Evolutionary conservation across 2,329 filamentous ascomycete genomes (phyloP), one percentile per base, ranked within the genome.

Genomic region (Fusarium multiceps): DNA sequence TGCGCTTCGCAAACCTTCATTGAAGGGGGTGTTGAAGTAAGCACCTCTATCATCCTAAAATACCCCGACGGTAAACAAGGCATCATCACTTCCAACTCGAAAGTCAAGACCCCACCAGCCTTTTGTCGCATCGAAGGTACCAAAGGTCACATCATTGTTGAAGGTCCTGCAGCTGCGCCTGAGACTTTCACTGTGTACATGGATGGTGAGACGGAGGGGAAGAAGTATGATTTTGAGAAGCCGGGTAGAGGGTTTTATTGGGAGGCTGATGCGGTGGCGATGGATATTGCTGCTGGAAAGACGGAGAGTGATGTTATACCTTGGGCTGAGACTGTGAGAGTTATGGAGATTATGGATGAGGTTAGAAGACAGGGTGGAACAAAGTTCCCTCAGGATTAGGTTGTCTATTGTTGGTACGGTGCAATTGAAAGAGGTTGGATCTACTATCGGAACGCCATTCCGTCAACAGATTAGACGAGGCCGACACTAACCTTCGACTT

Each of bases 291-390:
- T 3, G 77, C 78, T 6, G 80, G 80, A 0, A 78, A 71, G 49
- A 75, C 72, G 8, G 74, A 85, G 66, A 84, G 78, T 55, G 72
- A 72, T 1, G 74, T 80, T 5, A 82, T 86, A 80, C 82, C 83
- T 0, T 84, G 80, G 80, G 71, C 76, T 0, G 83, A 85, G 74
- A 85, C 83, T 0, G 57, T 86, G 13, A 77, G 80, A 0, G 78
- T 85, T 0, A 76, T 86, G 78, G 79, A 81, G 57, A 77, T 85
- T 20, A 78, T 86, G 80, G 84, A 86, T 62, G 80, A 84, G 59
- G 78, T 84, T 11, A 73, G 84, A 40, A 70, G 68, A 11, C 78
- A 80, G n/a, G 78, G 77, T 0, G 78, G 76, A 0, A 69, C 75
- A 0, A 66, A 48, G 23, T 79, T 77, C 46, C 78, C 78, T 3